These are phyloP conservation scores for Phytophthora boehmeriae DNA, from an alignment of 352 stramenopile species.

Conservation along the genomic window DNA sequence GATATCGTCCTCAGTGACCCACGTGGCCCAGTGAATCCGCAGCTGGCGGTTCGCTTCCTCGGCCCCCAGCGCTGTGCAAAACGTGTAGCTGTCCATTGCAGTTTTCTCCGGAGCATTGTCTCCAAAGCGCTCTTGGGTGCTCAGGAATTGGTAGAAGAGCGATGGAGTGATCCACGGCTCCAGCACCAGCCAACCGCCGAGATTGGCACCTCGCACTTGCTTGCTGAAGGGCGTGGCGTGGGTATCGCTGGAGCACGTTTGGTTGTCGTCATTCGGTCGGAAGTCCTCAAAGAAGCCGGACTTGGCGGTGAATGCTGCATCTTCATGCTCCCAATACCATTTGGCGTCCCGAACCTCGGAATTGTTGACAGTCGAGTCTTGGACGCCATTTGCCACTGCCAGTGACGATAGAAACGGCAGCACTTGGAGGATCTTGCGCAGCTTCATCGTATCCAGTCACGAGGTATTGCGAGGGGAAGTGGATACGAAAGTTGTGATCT, in stretches of 20 bases:
- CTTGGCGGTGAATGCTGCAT: slow-evolving; percentile 43
- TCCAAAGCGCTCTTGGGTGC: slow-evolving; percentile 69
- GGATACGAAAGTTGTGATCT: slow-evolving; percentile 6
- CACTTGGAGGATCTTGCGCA: slow-evolving; percentile 7
- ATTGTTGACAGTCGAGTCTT: no score
- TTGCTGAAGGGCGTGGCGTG: slow-evolving; percentile 32
- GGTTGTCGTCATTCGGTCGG: slow-evolving; percentile 43
- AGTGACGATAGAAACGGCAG: slow-evolving; percentile 4
- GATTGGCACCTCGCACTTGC: slow-evolving; percentile 29
- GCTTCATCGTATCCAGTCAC: slow-evolving; percentile 11
- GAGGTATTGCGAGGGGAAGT: not conserved
- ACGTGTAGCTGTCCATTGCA: slow-evolving; percentile 93
- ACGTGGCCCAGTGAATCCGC: slow-evolving; percentile 92
- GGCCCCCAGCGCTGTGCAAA: slow-evolving; percentile 42
- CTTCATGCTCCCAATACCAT: slow-evolving; percentile 66
- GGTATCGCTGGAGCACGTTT: slow-evolving; percentile 29
- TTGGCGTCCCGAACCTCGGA: slow-evolving; percentile 31
- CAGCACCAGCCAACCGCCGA: slow-evolving; percentile 33
- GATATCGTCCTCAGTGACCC: slow-evolving; percentile 68
- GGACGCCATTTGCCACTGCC: not conserved
- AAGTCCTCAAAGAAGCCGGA: slow-evolving; percentile 57
- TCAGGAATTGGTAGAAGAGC: slow-evolving; percentile 45
- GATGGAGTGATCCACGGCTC: slow-evolving; percentile 33
- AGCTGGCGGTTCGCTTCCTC: slow-evolving; percentile 93
- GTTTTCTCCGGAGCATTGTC: slow-evolving; percentile 81